phyloP scores from a whole-genome alignment of 2,329 filamentous ascomycete genomes.

The Pseudovirgaria hyperparasitica region DNA sequence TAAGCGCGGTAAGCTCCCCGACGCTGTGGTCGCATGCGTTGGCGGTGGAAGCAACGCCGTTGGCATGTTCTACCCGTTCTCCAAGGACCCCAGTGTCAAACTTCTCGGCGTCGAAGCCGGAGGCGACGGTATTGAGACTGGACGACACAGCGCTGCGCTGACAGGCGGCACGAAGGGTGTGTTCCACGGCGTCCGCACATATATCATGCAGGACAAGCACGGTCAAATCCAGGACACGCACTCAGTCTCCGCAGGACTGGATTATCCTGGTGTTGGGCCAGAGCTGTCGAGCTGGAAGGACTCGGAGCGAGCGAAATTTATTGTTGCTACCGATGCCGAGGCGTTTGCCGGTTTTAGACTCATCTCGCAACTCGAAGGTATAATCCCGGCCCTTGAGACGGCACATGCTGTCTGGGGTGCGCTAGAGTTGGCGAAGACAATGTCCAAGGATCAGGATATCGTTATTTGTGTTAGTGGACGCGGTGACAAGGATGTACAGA shows the following conservation, averaged over 20 bases:
- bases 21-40: conserved; percentile 92
- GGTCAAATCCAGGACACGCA: conserved; percentile 93
- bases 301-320: conserved; percentile 68
- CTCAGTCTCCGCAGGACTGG: conserved; percentile 88
- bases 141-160: conserved; percentile 76
- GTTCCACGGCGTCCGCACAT: conserved; percentile 89
- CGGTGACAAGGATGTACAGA: conserved; percentile 98
- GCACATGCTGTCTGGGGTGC: conserved; percentile 87
- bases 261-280: conserved; percentile 93
- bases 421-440: conserved; percentile 80
- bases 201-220: conserved; percentile 83
- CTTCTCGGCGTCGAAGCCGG: conserved; percentile 90
- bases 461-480: conserved; percentile 89
- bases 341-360: conserved; percentile 80
- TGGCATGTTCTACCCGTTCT: conserved; percentile 98
- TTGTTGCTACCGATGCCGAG: conserved; percentile 82
- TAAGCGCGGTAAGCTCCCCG: conserved; percentile 76
- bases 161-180: conserved; percentile 81
- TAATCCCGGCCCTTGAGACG: conserved; percentile 90
- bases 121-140: conserved; percentile 80
- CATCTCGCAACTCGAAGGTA: conserved; percentile 80
- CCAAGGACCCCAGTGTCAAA: conserved; percentile 71
- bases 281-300: conserved; percentile 93
- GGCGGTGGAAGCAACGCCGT: conserved; percentile 90
- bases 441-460: conserved; percentile 77